Evolutionary conservation across 139 green algal genomes (phyloP).

Genomic region (Volvox africanus): DNA sequence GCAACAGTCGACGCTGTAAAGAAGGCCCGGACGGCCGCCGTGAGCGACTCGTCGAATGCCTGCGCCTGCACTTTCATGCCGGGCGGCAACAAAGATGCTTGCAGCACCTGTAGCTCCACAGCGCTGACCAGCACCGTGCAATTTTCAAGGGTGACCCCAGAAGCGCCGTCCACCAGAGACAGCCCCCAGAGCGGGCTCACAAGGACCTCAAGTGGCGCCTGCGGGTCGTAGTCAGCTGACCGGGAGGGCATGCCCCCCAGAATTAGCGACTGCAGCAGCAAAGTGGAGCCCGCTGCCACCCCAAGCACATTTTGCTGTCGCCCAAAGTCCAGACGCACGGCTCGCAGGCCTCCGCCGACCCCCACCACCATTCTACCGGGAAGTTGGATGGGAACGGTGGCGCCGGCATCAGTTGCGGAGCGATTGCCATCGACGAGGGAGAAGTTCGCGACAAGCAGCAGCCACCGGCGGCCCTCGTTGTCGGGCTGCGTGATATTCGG

Average conservation of each 20-base stretch:
- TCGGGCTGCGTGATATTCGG: conserved; percentile 1
- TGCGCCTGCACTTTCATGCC: not conserved
- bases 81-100: conserved; percentile 9
- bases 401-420: no score
- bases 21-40: not conserved
- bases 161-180: not conserved
- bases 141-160: not conserved
- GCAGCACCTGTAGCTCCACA: conserved; percentile 5
- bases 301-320: not conserved
- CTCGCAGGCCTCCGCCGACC: not conserved
- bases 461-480: not conserved
- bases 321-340: not conserved
- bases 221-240: not conserved
- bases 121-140: conserved; percentile 11
- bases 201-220: not conserved
- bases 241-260: not conserved
- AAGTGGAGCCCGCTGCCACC: not conserved
- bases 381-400: not conserved
- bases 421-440: not conserved
- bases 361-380: not conserved
- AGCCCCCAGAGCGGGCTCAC: conserved; percentile 36
- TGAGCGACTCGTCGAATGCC: not conserved
- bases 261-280: not conserved
- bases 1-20: not conserved
- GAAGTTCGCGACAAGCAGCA: not conserved